Evolutionary conservation across 2,329 filamentous ascomycete species (phyloP), one percentile per base, ranked within the genome.

Genomic region (Fonsecaea monophora): DNA sequence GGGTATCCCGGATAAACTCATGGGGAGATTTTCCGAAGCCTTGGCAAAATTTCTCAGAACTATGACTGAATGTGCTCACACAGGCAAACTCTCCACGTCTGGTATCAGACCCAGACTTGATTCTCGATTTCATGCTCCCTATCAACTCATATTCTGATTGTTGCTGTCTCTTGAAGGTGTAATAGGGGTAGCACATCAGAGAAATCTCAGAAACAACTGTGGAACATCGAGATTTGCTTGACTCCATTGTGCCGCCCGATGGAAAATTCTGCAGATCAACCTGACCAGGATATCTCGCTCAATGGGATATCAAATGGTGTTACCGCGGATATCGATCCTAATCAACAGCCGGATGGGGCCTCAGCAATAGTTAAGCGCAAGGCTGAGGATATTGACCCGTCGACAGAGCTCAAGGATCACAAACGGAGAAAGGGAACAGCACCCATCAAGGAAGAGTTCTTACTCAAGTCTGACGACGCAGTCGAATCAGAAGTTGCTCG

Each of bases 401-500:
- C 70, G 35, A 75, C 74, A 18, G 73, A 77, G 59, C 71, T 68
- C 18, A 72, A 76, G 64, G 73, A 71, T 40, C 67, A 73, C 53
- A 77, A 79, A 68, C 75, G 79, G 37, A 73, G 75, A 65, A 87
- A 83, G 73, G 90, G 89, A 32, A 81, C 89, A 61, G 90, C 90
- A 21, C 86, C 88, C 8, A 86, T 94, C 77, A 93, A 92, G 78
- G 83, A 86, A 75, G 90, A 93, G 87, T 92, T 79, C 78, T 84
- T 79, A 0, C 68, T 77, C 34, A 70, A 73, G 55, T 30, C 54
- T 9, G 55, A 67, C 54, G 60, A 68, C 78, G 45, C 67, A 71
- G 34, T 64, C 64, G 21, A 68, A 66, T 15, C 75, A 70, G 45
- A 65, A 61, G 62, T 70, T 68, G 78, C 79, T 60, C 75, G 73